These are phyloP conservation scores for Linderina pennispora DNA, from an alignment of 192 early-diverging fungal genomes.

Conservation along the genomic window DNA sequence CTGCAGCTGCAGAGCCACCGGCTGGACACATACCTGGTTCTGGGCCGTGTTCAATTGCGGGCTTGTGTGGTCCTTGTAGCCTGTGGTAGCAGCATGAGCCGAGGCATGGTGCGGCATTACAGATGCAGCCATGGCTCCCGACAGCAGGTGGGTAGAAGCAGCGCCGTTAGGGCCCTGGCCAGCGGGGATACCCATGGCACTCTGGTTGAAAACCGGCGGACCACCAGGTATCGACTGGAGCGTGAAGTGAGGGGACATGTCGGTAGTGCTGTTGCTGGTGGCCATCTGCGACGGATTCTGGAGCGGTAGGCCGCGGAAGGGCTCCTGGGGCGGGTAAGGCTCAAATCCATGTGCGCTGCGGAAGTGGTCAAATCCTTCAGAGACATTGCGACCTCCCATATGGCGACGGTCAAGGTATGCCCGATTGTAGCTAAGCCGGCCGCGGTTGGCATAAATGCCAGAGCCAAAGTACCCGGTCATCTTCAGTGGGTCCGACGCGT, in stretches of 20 bases:
- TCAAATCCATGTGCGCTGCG: constrained; percentile 18
- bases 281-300: constrained; percentile 41
- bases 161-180: constrained; percentile 1
- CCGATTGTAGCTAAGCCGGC: constrained; percentile 32
- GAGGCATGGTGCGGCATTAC: background rate
- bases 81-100: background rate
- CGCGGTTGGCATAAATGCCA: constrained; percentile 7
- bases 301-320: constrained; percentile 20
- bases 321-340: constrained; percentile 9
- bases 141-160: too few relatives aligned
- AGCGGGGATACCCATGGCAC: constrained; percentile 34
- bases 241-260: constrained; percentile 7
- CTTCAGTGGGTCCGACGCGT: constrained; percentile 4
- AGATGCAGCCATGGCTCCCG: too few relatives aligned
- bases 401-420: constrained; percentile 25
- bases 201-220: constrained; percentile 9
- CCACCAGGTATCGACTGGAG: constrained; percentile 1
- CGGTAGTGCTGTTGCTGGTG: constrained; percentile 25
- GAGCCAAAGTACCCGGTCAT: constrained; percentile 6
- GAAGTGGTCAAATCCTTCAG: constrained; percentile 25
- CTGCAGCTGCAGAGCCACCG: too few relatives aligned
- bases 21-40: too few relatives aligned
- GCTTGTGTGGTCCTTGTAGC: too few relatives aligned
- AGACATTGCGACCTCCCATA: constrained; percentile 26
- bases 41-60: too few relatives aligned